Base-by-base conservation (phyloP, 192 early-diverging fungal genomes). In the Pilobolus umbonatus region DNA sequence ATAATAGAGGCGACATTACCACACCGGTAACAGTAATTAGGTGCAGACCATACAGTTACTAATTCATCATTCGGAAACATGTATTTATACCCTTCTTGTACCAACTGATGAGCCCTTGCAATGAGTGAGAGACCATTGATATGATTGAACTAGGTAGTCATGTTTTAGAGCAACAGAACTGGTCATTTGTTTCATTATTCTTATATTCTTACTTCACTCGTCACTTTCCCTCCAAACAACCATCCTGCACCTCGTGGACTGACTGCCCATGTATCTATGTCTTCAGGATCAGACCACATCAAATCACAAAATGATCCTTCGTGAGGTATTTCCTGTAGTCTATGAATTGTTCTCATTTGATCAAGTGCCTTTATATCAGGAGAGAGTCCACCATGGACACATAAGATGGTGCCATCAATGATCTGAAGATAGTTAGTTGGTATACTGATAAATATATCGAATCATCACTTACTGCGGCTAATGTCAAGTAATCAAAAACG, bases 11-110 rank as follows among this genome's bases (percentile, higher is more conserved):
- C 95, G 21, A 97, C 91, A 65, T 99, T 97, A 36, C 93, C 94
- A 64, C 96, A 98, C 25, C 96, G 82, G 74, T 98, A 98, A 68
- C 96, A 98, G 74, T 98, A 98, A 63, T 98, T 96, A 45, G 94
- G 94, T 11, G 94, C 95, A 34, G 88, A 91, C 96, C 96, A 97
- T 19, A 88, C 86, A 7, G 97, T 99, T 6, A 96, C 94, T 53
- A 99, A 77, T 57, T 93, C 91, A 55, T 96, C 89, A 59, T 98
- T 91, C 5, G 76, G 77, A 69, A 93, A 94, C 86, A 90, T 93
- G 75, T 89, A 93, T 64, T 95, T 95, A 79, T 90, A 99, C 12
- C 97, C 95, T 68, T 99, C 96, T 75, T 96, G 94, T 19, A 96
- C 94, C 46, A 99, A 80, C 66, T 99, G 96, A 77, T 99, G 96